Base-by-base conservation (phyloP, 2,329 filamentous ascomycete genomes). In the Scleromitrula shiraiana region DNA sequence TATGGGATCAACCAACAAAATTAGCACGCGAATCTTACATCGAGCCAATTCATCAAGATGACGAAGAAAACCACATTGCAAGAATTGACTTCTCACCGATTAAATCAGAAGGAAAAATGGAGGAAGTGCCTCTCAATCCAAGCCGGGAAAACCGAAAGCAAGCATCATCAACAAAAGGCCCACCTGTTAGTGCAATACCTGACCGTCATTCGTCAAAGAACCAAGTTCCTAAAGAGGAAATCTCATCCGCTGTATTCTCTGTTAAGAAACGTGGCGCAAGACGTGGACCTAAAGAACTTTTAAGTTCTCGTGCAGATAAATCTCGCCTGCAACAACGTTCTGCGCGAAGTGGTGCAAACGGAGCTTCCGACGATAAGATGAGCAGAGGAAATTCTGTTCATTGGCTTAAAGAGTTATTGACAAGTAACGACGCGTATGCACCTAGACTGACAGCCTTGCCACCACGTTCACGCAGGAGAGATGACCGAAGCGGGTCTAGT, bases 361-460 rank as follows among this genome's bases (percentile, higher is more conserved):
- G 49, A 10, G 23, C 51, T 27, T 36, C 47, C 4, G 44, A 51
- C 7, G 50, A 52, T 7, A 55, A 50, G 9, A 45, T 50, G 8
- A 48, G 36, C 24, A 46, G 48, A 8, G 55, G 53, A 19, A 58
- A 53, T 22, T 59, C 55, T 15, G 55, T 62, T 32, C 50, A 58
- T 24, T 63, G 61, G 61, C 50, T 62, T 14, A 57, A 52, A 52
- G 55, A 61, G 27, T 22, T 62, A 29, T 46, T 62, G 20, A 52
- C 53, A 4, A 59, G 43, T 26, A 58, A 53, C 33, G 56, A 46
- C 14, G 50, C 58, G 26, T 61, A 62, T 32, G 54, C 57, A 30
- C 45, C 58, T 39, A 56, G 54, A 37, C 53, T 62, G 30, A 63
- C 61, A 33, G 52, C 56, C 27, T 36, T 62, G 7, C 59, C 60